A percentile compares a stretch with the other conserved stretches of the same genome.
phyloP scores from a whole-genome alignment of 2,329 filamentous ascomycete species.

The Sarocladium brachiariae region DNA sequence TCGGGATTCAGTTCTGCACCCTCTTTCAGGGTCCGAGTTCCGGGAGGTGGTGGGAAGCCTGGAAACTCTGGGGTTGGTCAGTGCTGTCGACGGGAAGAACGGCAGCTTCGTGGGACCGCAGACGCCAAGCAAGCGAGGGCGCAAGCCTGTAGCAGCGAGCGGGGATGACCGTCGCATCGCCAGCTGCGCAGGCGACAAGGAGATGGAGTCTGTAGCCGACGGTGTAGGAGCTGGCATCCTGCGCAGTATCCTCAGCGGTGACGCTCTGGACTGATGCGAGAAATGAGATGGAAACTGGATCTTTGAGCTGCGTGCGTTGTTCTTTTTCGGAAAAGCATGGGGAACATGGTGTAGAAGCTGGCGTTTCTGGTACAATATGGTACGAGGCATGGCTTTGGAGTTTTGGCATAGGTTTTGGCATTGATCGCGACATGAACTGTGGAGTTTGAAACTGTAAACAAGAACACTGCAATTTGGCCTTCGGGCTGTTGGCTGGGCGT shows the following conservation, averaged over 20 bases:
- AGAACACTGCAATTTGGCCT: background rate
- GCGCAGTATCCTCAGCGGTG: constrained; percentile 54
- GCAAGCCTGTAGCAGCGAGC: constrained; percentile 40
- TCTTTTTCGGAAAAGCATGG: background rate
- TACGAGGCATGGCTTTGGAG: background rate
- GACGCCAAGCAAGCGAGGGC: constrained; percentile 65
- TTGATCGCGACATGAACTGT: background rate
- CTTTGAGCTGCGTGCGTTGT: background rate
- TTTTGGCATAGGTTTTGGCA: background rate
- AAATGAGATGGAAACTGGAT: background rate
- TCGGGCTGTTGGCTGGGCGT: background rate
- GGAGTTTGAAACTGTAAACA: background rate
- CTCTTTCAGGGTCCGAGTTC: constrained; percentile 87
- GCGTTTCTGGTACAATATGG: background rate
- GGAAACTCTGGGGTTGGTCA: constrained; percentile 79
- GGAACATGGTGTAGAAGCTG: background rate
- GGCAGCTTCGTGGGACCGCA: constrained; percentile 58
- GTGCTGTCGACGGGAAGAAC: constrained; percentile 60
- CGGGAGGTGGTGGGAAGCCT: constrained; percentile 84
- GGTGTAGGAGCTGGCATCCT: constrained; percentile 55
- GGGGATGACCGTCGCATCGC: constrained; percentile 71
- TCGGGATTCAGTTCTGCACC: constrained; percentile 80
- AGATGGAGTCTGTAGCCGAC: constrained; percentile 65
- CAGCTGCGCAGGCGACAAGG: constrained; percentile 72
- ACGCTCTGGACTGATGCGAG: constrained; percentile 43